Conservation (phyloP, 2,329 filamentous ascomycete species). For the Anthostomella pinea region DNA sequence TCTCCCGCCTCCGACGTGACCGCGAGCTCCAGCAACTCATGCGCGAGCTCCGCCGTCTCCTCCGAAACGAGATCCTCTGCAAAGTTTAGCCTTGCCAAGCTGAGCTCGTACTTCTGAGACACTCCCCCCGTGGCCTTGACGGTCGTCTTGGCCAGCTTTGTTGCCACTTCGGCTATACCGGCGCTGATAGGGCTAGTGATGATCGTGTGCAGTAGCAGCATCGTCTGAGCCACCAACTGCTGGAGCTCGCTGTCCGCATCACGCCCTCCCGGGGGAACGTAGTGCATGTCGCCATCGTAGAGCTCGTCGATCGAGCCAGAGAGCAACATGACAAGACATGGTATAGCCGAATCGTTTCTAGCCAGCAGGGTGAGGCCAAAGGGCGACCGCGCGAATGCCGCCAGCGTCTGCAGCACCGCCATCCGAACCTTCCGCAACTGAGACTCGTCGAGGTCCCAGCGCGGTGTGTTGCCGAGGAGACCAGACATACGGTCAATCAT, state of each 20-base stretch:
- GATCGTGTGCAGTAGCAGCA: conserved; percentile 50
- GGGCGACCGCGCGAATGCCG: conserved; percentile 59
- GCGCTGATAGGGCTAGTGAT: conserved; percentile 47
- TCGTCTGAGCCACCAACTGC: conserved; percentile 46
- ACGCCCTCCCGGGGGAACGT: conserved; percentile 18
- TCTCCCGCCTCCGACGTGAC: conserved; percentile 71
- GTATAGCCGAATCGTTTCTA: conserved; percentile 65
- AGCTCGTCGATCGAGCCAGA: conserved; percentile 68
- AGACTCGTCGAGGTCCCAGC: conserved; percentile 38
- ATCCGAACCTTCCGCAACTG: conserved; percentile 42
- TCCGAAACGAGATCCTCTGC: conserved; percentile 74
- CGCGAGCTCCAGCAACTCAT: conserved; percentile 74
- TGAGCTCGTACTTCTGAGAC: conserved; percentile 77
- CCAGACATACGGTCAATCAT: conserved; percentile 63
- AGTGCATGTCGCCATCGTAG: conserved; percentile 56
- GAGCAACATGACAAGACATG: conserved; percentile 67
- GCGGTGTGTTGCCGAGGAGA: conserved; percentile 57
- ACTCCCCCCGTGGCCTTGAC: no score
- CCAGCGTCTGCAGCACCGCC: conserved; percentile 51
- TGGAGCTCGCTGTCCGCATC: conserved; percentile 34
- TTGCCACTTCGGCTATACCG: conserved; percentile 57
- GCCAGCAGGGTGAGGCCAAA: conserved; percentile 66
- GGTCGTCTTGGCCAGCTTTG: conserved; percentile 67
- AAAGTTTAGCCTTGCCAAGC: conserved; percentile 81
- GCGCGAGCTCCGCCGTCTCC: conserved; percentile 77